Evolutionary conservation across 441 rosid genomes (phyloP).

Genomic region (Bocquillonia castaneifolia): DNA sequence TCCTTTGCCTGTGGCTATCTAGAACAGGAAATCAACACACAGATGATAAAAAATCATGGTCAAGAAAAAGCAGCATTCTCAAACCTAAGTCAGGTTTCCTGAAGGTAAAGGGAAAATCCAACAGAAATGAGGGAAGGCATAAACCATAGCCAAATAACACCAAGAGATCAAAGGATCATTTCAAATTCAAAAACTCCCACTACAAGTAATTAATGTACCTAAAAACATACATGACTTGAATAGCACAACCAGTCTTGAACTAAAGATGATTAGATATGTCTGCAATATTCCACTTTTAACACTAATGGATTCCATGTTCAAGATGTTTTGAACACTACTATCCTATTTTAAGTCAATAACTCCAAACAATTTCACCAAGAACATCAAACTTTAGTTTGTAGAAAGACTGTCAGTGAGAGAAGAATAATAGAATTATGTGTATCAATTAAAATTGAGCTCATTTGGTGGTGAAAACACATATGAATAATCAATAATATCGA

Average conservation of each 20-base stretch:
- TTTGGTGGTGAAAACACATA: not conserved
- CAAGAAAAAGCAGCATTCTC: slow-evolving; percentile 4
- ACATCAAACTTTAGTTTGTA: not conserved
- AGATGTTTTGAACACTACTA: not conserved
- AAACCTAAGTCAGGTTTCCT: not conserved
- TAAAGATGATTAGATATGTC: not conserved
- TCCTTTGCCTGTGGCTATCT: slow-evolving; percentile 83
- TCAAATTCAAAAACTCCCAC: not conserved
- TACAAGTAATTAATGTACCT: not conserved
- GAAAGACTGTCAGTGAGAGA: not conserved
- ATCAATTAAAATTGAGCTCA: not conserved
- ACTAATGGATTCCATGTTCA: not conserved
- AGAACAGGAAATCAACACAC: slow-evolving; percentile 23
- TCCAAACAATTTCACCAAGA: not conserved
- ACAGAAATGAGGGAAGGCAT: not conserved
- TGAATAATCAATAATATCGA: not conserved
- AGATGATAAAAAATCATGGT: not conserved
- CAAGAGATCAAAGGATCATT: not conserved
- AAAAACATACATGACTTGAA: not conserved
- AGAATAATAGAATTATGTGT: not conserved
- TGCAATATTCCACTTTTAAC: not conserved
- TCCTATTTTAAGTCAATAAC: slow-evolving; percentile 2
- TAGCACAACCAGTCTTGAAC: not conserved
- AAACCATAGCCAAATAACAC: not conserved
- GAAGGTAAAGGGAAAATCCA: not conserved